A percentile compares a stretch with the other conserved stretches of the same genome.
These are phyloP conservation scores for Gypsophila paniculata DNA, from an alignment of 179 eudicot species.

Conservation along the genomic window DNA sequence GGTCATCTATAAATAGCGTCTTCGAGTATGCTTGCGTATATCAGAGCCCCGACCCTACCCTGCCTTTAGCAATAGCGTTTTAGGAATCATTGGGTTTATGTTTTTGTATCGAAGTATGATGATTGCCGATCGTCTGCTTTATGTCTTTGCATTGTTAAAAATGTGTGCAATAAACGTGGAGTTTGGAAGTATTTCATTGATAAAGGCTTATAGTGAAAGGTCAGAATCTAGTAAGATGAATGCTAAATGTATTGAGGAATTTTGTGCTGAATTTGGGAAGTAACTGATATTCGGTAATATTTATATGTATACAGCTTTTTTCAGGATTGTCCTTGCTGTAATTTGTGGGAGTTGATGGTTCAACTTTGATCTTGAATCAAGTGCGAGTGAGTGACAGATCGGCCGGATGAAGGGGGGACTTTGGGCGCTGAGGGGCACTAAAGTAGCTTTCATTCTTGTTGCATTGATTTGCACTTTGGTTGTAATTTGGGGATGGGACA, in stretches of 20 bases:
- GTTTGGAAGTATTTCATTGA: background rate
- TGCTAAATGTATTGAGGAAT: background rate
- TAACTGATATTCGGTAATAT: background rate
- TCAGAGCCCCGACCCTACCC: too few relatives aligned
- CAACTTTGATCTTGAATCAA: background rate
- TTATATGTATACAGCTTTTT: background rate
- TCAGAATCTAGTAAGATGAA: too few relatives aligned
- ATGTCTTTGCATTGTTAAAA: background rate
- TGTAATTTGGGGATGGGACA: conserved; percentile 36
- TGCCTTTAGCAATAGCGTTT: too few relatives aligned
- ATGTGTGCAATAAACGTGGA: background rate
- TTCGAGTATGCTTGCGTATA: too few relatives aligned
- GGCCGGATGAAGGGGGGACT: conserved; percentile 22
- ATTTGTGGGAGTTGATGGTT: conserved; percentile 7
- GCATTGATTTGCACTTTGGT: conserved; percentile 26
- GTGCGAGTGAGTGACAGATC: conserved; percentile 6
- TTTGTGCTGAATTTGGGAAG: background rate
- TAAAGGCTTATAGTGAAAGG: too few relatives aligned
- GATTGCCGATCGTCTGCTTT: background rate
- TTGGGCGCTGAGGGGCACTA: conserved; percentile 29
- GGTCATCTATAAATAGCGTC: too few relatives aligned
- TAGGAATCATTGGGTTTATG: too few relatives aligned
- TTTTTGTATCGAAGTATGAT: background rate
- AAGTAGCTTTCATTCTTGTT: conserved; percentile 33
- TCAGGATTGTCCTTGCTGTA: conserved; percentile 7